These are phyloP conservation scores for Melocanna baccifera DNA, from an alignment of 176 grass and related monocot species.

Conservation along the genomic window DNA sequence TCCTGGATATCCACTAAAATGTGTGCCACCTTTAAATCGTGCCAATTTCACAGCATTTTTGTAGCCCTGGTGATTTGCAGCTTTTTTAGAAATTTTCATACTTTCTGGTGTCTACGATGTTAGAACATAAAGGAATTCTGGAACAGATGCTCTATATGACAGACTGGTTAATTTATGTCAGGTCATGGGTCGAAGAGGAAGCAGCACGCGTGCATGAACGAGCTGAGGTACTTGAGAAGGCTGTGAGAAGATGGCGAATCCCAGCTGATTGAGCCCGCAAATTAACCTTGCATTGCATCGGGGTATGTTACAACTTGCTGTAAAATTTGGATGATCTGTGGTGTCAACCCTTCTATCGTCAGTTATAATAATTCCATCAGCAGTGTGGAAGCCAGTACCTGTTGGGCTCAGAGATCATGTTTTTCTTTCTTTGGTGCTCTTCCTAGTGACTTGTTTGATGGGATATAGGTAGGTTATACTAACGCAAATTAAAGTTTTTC, in stretches of 20 bases:
- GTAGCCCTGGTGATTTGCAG: not conserved
- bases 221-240: slow-evolving; percentile 43
- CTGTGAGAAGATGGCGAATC: slow-evolving; percentile 60
- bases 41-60: not conserved
- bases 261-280: slow-evolving; percentile 24
- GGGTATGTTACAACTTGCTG: slow-evolving; percentile 1
- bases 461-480: too few relatives aligned
- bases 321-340: not conserved
- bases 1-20: not conserved
- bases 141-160: not conserved
- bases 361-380: not conserved
- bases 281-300: not conserved
- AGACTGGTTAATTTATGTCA: not conserved
- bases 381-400: not conserved
- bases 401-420: not conserved
- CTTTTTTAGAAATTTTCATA: not conserved
- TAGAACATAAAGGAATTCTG: not conserved
- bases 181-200: slow-evolving; percentile 75
- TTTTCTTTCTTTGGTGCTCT: not conserved
- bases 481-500: too few relatives aligned
- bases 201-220: slow-evolving; percentile 29
- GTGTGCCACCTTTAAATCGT: not conserved
- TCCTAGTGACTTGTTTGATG: not conserved
- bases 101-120: not conserved
- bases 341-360: not conserved